phyloP scores from a whole-genome alignment of 2,329 filamentous ascomycete genomes.

The Dendrostoma leiphaemia region DNA sequence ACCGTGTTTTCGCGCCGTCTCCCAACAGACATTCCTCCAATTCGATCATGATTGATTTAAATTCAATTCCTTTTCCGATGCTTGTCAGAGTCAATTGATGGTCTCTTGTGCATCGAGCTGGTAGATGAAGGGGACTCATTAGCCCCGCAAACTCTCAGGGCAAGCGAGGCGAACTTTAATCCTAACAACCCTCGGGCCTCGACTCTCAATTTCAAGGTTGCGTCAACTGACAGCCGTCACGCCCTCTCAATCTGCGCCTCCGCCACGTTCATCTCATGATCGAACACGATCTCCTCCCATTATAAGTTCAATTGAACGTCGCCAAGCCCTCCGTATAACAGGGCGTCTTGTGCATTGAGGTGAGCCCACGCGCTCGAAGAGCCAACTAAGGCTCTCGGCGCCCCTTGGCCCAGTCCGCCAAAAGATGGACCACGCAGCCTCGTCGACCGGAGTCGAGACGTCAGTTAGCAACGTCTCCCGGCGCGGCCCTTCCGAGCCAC shows the following conservation, averaged over 20 bases:
- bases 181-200: background rate
- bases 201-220: background rate
- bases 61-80: too few relatives aligned
- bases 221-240: conserved; percentile 3
- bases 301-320: too few relatives aligned
- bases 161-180: background rate
- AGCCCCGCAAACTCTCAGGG: background rate
- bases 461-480: background rate
- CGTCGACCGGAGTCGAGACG: conserved; percentile 13
- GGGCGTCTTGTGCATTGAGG: too few relatives aligned
- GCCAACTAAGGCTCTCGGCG: conserved; percentile 7
- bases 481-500: conserved; percentile 7
- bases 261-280: background rate
- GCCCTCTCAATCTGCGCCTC: background rate
- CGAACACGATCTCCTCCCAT: too few relatives aligned
- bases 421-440: conserved; percentile 15
- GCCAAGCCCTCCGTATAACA: too few relatives aligned
- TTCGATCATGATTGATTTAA: too few relatives aligned
- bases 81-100: too few relatives aligned
- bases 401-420: background rate
- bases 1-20: too few relatives aligned
- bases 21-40: background rate
- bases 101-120: background rate
- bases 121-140: background rate
- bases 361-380: background rate